phyloP scores from a whole-genome alignment of 2,329 filamentous ascomycete genomes.

The Exophiala aquamarina region DNA sequence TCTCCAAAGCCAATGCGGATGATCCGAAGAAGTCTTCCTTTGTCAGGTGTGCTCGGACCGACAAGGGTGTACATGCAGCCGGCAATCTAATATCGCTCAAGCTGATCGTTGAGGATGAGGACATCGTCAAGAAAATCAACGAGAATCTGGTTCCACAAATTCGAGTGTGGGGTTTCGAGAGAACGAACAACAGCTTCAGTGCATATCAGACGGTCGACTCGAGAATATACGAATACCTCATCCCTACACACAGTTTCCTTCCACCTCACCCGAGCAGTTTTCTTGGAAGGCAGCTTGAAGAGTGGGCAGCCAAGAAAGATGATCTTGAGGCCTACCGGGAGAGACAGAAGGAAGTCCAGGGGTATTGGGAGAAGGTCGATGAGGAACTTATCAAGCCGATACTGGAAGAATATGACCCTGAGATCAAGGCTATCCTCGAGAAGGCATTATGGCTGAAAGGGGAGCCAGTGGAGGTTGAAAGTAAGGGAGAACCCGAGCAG shows the following conservation, averaged over 20 bases:
- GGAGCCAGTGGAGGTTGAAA: conserved; percentile 28
- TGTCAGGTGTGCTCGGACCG: conserved; percentile 89
- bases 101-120: conserved; percentile 87
- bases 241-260: conserved; percentile 88
- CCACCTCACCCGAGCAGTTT: conserved; percentile 89
- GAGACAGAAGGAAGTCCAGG: conserved; percentile 73
- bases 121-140: conserved; percentile 91
- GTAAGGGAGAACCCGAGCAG: conserved; percentile 15
- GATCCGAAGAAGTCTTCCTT: conserved; percentile 96
- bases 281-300: conserved; percentile 78
- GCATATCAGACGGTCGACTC: conserved; percentile 95
- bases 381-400: conserved; percentile 75
- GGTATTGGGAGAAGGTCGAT: conserved; percentile 82
- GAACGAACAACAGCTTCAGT: conserved; percentile 87
- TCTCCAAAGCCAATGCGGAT: conserved; percentile 94
- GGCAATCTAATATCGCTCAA: conserved; percentile 95
- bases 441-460: conserved; percentile 42
- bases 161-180: conserved; percentile 88
- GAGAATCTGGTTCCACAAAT: conserved; percentile 81
- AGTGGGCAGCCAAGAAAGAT: conserved; percentile 71
- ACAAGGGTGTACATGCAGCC: conserved; percentile 95
- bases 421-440: conserved; percentile 37
- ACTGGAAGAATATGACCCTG: conserved; percentile 46
- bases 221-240: conserved; percentile 94
- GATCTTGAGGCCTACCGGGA: conserved; percentile 67